These are phyloP conservation scores for Rhizoclosmatium globosum DNA, from an alignment of 192 early-diverging fungal genomes.

Conservation along the genomic window DNA sequence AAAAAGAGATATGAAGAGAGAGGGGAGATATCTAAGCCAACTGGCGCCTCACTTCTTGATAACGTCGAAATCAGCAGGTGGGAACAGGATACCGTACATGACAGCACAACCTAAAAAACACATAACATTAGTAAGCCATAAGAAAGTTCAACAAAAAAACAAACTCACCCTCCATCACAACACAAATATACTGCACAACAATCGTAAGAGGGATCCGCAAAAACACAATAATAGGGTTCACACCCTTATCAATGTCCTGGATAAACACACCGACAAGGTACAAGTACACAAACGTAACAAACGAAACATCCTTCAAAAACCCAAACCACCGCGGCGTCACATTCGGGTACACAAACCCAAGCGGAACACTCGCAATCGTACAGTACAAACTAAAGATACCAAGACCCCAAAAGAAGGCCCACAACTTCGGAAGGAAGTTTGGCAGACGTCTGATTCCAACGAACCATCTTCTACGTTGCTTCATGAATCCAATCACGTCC, in stretches of 20 bases:
- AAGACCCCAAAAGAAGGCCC: slow-evolving; percentile 64
- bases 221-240: slow-evolving; percentile 51
- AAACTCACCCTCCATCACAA: slow-evolving; percentile 51
- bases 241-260: slow-evolving; percentile 61
- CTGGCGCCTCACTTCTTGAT: slow-evolving; percentile 56
- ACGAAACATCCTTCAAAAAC: slow-evolving; percentile 61
- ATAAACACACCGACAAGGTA: slow-evolving; percentile 62
- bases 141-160: too few species aligned
- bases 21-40: slow-evolving; percentile 1
- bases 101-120: slow-evolving; percentile 38
- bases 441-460: slow-evolving; percentile 63
- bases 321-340: slow-evolving; percentile 65
- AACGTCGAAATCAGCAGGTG: slow-evolving; percentile 61
- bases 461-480: slow-evolving; percentile 63
- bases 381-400: slow-evolving; percentile 54
- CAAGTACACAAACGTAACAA: slow-evolving; percentile 60
- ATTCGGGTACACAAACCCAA: slow-evolving; percentile 46
- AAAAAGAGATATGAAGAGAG: slow-evolving; percentile 8
- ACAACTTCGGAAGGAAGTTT: slow-evolving; percentile 61
- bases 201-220: slow-evolving; percentile 54
- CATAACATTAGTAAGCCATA: too few species aligned
- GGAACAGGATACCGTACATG: slow-evolving; percentile 60
- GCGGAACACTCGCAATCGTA: slow-evolving; percentile 56
- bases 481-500: slow-evolving; percentile 61
- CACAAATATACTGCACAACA: slow-evolving; percentile 56